Base-by-base conservation (phyloP, 495 filamentous ascomycete species). In the Talaromyces stipitatus region DNA sequence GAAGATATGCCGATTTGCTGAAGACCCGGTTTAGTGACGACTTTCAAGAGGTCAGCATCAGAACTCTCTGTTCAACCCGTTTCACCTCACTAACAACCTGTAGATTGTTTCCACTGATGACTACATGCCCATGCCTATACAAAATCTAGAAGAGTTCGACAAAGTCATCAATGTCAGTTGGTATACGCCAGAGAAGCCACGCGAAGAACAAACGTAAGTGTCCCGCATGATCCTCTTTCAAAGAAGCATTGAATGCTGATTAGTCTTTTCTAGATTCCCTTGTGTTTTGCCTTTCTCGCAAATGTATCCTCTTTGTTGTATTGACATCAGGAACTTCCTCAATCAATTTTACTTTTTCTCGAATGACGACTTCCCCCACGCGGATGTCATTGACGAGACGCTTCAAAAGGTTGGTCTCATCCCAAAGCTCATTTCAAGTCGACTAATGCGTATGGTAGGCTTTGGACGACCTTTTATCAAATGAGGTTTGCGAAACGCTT, bases 81-180 rank as follows among this genome's bases (percentile, higher is more conserved):
- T 41, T 8, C n/a, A 2, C 12, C 6, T 41, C n/a, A 18, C 36
- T 41, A 16, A 41, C n/a, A 18, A 2, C 6, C n/a, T 8, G n/a
- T 58, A 94, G 85, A 95, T 96, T 69, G 90, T 99, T 26, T 89
- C 86, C 10, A 95, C 91, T 11, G 94, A 99, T 67, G 94, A 99
- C 67, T 99, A 97, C 70, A 97, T 97, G 92, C 95, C 95, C 18
- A 97, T 99, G 95, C 85, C 89, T 5, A 95, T 97, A 63, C 85
- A 88, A 58, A 89, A 85, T 23, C 61, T 78, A n/a, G 91, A 95
- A 56, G 91, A 97, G 63, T 97, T 95, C 67, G 89, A 95, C 59
- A 95, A 96, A 63, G 92, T 99, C 23, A 82, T 96, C 61, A 89
- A 87, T 56, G 90, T 96, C 54, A 92, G 84, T 69, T 97, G 92